Percentiles rank a stretch among this genome's conserved stretches.
These are phyloP conservation scores for Microsporum ferrugineum DNA, from an alignment of 2,329 filamentous ascomycete species.

Conservation along the genomic window DNA sequence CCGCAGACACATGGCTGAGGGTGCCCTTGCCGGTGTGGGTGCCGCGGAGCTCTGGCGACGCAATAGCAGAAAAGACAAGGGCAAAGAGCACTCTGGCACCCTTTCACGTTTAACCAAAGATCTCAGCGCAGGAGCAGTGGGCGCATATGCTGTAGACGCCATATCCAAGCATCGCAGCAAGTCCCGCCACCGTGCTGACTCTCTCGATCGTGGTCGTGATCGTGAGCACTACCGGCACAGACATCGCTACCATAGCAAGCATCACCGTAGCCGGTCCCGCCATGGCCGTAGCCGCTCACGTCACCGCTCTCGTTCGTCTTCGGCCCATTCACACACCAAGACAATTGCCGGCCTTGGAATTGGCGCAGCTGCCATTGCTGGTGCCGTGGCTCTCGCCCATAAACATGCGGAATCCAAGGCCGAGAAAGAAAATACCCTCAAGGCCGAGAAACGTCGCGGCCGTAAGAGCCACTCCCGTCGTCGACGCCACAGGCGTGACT, in stretches of 20 bases:
- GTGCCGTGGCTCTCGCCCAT: slow-evolving; percentile 46
- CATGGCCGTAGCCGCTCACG: slow-evolving; percentile 2
- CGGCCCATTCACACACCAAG: slow-evolving; percentile 39
- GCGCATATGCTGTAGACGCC: slow-evolving; percentile 50
- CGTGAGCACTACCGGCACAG: slow-evolving; percentile 25
- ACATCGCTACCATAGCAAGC: slow-evolving; percentile 14
- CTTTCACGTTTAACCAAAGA: slow-evolving; percentile 40
- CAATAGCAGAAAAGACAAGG: slow-evolving; percentile 41
- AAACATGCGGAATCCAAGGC: slow-evolving; percentile 43
- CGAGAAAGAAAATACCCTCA: slow-evolving; percentile 29
- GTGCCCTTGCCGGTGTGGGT: slow-evolving; percentile 48
- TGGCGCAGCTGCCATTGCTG: slow-evolving; percentile 49
- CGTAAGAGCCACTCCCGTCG: slow-evolving; percentile 39
- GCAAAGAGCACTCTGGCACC: slow-evolving; percentile 42
- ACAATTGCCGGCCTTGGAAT: slow-evolving; percentile 43
- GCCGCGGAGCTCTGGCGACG: slow-evolving; percentile 50
- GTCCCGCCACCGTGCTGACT: slow-evolving; percentile 18
- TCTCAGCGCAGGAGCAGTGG: slow-evolving; percentile 50
- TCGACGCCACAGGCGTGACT: slow-evolving; percentile 24
- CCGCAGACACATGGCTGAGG: slow-evolving; percentile 49
- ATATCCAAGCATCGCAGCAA: slow-evolving; percentile 40
- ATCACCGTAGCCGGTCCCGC: slow-evolving; percentile 5
- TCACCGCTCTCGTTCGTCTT: slow-evolving; percentile 37
- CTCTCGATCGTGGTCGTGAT: slow-evolving; percentile 30
- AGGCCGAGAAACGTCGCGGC: slow-evolving; percentile 24